These are phyloP conservation scores for Rhodofomes roseus DNA, from an alignment of 1,284 basidiomycete genomes.

Conservation along the genomic window DNA sequence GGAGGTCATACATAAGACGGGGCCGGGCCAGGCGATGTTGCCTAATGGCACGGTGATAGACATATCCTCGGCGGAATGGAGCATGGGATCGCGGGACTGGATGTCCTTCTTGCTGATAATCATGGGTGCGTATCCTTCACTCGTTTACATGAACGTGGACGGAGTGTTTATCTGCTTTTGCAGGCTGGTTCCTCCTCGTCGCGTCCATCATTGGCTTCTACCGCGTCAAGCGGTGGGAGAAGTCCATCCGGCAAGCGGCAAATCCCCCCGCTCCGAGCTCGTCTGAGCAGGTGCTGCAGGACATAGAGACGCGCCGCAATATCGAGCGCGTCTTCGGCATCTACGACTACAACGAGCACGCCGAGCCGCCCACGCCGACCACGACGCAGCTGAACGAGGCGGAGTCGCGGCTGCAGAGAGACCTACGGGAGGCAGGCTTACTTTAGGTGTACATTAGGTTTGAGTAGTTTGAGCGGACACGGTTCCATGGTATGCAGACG, in stretches of 20 bases:
- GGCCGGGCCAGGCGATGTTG: background rate
- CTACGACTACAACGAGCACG: conserved; percentile 13
- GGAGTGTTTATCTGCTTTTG: background rate
- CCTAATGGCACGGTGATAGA: conserved; percentile 21
- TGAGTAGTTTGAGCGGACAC: background rate
- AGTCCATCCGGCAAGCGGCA: conserved; percentile 49
- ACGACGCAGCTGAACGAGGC: conserved; percentile 21
- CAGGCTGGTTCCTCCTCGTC: conserved; percentile 87
- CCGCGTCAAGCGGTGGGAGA: conserved; percentile 81
- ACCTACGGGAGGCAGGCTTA: conserved; percentile 53
- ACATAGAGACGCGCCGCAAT: conserved; percentile 42
- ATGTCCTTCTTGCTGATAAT: conserved; percentile 90
- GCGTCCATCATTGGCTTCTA: conserved; percentile 79
- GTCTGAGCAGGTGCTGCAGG: conserved; percentile 42
- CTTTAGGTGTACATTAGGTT: conserved; percentile 21
- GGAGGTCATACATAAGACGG: conserved; percentile 1
- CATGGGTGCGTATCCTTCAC: conserved; percentile 46
- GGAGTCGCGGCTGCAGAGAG: conserved; percentile 45
- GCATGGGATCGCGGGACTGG: conserved; percentile 65
- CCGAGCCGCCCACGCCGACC: conserved; percentile 4
- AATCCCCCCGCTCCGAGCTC: conserved; percentile 31
- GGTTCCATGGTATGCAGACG: too few species aligned
- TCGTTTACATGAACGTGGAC: background rate
- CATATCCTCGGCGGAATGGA: conserved; percentile 31
- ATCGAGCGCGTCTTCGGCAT: conserved; percentile 48